These are phyloP conservation scores for Toxicodendron radicans DNA, from an alignment of 345 rosid genomes.

Conservation along the genomic window DNA sequence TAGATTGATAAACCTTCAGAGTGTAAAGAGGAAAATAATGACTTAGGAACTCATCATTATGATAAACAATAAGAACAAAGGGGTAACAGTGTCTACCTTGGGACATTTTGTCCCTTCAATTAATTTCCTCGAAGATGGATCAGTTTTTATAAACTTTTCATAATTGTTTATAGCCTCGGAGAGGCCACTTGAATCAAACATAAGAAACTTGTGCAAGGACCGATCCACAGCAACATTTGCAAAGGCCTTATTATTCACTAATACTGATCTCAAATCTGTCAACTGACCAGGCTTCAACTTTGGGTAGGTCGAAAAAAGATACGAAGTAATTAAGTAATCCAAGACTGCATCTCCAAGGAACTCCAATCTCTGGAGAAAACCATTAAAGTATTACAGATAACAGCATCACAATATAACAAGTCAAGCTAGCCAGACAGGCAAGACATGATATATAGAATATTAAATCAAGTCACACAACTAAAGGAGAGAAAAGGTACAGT, in stretches of 20 bases:
- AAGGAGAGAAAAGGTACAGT: conserved; percentile 11
- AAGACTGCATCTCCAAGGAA: conserved; percentile 96
- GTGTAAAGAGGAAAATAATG: neutral
- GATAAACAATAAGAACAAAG: neutral
- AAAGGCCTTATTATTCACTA: conserved; percentile 76
- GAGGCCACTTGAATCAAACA: conserved; percentile 59
- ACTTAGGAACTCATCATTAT: neutral
- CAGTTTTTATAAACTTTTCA: conserved; percentile 40
- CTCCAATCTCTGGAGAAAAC: conserved; percentile 75
- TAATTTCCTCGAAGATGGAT: conserved; percentile 35
- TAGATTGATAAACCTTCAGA: no score
- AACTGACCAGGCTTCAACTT: conserved; percentile 87
- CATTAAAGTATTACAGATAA: conserved; percentile 19
- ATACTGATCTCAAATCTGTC: conserved; percentile 83
- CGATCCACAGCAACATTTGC: conserved; percentile 68
- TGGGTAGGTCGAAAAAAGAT: conserved; percentile 75
- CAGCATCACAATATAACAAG: conserved; percentile 18
- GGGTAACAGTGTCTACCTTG: conserved; percentile 45
- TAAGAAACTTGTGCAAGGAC: conserved; percentile 58
- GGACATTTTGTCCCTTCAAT: conserved; percentile 78
- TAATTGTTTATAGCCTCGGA: conserved; percentile 54
- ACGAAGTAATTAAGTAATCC: conserved; percentile 90
- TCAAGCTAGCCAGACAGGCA: conserved; percentile 1
- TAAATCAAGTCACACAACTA: neutral
- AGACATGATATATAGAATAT: conserved; percentile 11